phyloP scores from a whole-genome alignment of 225 moss, liverwort and hornwort genomes.

The Neckera pumila region DNA sequence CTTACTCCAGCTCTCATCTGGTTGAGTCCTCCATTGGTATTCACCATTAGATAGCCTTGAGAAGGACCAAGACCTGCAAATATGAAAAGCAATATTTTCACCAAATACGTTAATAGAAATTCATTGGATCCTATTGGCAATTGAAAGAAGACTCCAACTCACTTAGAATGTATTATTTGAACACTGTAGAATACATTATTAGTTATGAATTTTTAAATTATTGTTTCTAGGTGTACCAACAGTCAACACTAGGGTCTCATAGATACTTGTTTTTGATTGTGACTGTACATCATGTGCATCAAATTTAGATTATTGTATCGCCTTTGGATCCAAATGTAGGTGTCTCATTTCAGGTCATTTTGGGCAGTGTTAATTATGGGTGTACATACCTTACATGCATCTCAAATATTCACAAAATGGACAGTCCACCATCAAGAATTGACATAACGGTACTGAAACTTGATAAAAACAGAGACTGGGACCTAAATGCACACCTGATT shows the following conservation, averaged over 20 bases:
- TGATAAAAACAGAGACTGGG: background rate
- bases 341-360: background rate
- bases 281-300: no score
- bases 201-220: background rate
- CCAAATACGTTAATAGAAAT: no score
- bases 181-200: background rate
- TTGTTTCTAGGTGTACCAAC: background rate
- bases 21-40: slow-evolving; percentile 86
- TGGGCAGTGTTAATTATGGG: background rate
- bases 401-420: background rate
- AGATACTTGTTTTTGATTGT: background rate
- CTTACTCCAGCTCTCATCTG: slow-evolving; percentile 98
- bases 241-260: background rate
- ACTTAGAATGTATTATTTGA: background rate
- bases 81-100: background rate
- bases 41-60: slow-evolving; percentile 41
- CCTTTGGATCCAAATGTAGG: background rate
- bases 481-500: background rate
- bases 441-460: background rate
- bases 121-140: background rate
- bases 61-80: slow-evolving; percentile 18
- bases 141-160: background rate
- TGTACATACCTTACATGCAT: background rate
- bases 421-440: background rate
- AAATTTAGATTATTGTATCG: background rate